Evolutionary conservation across 2,329 filamentous ascomycete genomes (phyloP).

Genomic region (Aschersonia sp.): DNA sequence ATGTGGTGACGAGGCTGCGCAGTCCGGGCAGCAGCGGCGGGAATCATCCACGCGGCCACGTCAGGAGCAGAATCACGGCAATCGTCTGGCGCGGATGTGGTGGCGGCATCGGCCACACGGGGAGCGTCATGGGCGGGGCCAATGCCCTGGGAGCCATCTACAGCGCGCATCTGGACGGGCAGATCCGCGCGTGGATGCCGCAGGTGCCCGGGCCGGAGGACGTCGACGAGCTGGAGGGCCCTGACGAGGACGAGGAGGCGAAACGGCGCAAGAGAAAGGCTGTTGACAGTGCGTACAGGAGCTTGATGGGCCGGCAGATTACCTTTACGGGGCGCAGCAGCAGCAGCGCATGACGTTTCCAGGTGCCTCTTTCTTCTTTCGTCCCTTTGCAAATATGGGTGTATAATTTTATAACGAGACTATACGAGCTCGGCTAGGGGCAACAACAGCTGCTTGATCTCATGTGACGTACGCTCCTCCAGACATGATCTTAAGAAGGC

Average conservation of each 20-base stretch:
- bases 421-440: too few species aligned
- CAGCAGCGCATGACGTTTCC: neutral
- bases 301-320: slow-evolving; percentile 57
- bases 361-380: neutral
- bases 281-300: slow-evolving; percentile 65
- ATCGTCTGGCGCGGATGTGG: slow-evolving; percentile 56
- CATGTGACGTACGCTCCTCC: too few species aligned
- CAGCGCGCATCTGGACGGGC: slow-evolving; percentile 72
- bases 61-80: slow-evolving; percentile 52
- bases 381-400: too few species aligned
- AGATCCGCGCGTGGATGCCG: slow-evolving; percentile 67
- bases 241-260: slow-evolving; percentile 25
- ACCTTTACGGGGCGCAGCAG: slow-evolving; percentile 33
- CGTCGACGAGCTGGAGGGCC: slow-evolving; percentile 29
- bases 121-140: slow-evolving; percentile 43
- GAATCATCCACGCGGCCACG: slow-evolving; percentile 9
- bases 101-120: slow-evolving; percentile 41
- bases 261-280: slow-evolving; percentile 57
- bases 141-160: slow-evolving; percentile 47
- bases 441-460: too few species aligned
- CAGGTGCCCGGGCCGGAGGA: slow-evolving; percentile 34
- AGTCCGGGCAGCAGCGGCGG: slow-evolving; percentile 25
- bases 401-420: too few species aligned
- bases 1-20: slow-evolving; percentile 53
- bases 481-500: too few species aligned